Evolutionary conservation across 2,329 filamentous ascomycete genomes (phyloP).

Genomic region (Colletotrichum trifolii): DNA sequence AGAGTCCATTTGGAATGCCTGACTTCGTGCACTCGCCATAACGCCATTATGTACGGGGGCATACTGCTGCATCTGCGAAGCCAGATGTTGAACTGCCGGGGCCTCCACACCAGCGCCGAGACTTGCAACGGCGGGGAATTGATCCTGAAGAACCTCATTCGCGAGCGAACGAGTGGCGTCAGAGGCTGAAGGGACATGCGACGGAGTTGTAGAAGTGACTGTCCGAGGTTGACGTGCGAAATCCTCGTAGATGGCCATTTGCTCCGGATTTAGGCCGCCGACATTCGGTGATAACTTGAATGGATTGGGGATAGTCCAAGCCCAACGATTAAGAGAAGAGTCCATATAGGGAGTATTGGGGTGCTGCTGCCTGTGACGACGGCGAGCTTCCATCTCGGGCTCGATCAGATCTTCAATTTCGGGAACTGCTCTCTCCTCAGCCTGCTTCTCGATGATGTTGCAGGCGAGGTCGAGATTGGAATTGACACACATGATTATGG

Average conservation of each 20-base stretch:
- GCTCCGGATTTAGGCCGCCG: constrained; percentile 84
- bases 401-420: constrained; percentile 97
- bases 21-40: constrained; percentile 62
- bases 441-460: constrained; percentile 93
- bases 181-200: constrained; percentile 67
- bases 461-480: constrained; percentile 96
- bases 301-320: constrained; percentile 91
- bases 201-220: constrained; percentile 62
- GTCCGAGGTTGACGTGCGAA: constrained; percentile 87
- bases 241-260: constrained; percentile 96
- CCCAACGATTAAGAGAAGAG: constrained; percentile 86
- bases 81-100: constrained; percentile 61
- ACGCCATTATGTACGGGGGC: constrained; percentile 60
- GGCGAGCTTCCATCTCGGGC: constrained; percentile 79
- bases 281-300: constrained; percentile 82
- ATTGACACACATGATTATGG: constrained; percentile 98
- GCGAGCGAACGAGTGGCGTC: constrained; percentile 71
- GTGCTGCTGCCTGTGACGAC: constrained; percentile 78
- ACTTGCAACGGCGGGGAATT: constrained; percentile 66
- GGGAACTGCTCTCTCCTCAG: constrained; percentile 89
- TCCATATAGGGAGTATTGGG: constrained; percentile 89
- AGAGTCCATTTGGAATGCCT: constrained; percentile 61
- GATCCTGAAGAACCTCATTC: constrained; percentile 73
- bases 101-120: constrained; percentile 71
- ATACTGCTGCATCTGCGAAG: constrained; percentile 66